A percentile compares a stretch with the other conserved stretches of the same genome.
Conservation (phyloP, 768 basidiomycete genomes). For the Rhodotorula sphaerocarpa region DNA sequence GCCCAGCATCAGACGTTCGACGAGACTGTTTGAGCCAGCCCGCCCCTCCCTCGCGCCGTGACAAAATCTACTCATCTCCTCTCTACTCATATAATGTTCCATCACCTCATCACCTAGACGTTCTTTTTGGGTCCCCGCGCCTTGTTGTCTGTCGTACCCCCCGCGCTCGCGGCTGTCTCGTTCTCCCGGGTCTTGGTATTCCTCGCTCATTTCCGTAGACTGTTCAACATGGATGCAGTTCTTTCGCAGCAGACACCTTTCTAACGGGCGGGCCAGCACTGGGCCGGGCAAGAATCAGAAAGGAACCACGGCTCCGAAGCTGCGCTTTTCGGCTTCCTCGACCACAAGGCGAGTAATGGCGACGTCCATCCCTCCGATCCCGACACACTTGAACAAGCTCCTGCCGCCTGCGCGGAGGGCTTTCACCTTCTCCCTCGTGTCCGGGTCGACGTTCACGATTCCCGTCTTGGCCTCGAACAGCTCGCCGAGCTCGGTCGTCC, state of each 20-base stretch:
- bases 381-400: slow-evolving; percentile 37
- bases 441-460: not conserved
- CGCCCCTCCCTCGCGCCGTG: not conserved
- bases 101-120: no score
- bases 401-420: not conserved
- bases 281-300: slow-evolving; percentile 9
- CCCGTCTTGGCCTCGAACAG: slow-evolving; percentile 17
- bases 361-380: slow-evolving; percentile 37
- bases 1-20: slow-evolving; percentile 3
- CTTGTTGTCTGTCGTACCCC: no score
- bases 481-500: slow-evolving; percentile 26
- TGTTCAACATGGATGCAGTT: no score
- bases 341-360: slow-evolving; percentile 31
- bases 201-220: no score
- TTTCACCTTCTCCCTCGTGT: not conserved
- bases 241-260: not conserved
- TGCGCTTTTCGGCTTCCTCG: slow-evolving; percentile 16
- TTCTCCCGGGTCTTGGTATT: no score
- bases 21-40: not conserved
- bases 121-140: no score
- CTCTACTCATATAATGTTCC: no score
- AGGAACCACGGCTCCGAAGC: slow-evolving; percentile 4
- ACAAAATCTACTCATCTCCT: no score
- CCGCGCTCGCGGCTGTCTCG: no score
- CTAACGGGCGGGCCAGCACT: no score